Conservation (phyloP, 805 yeast species). For the Grigorovia transvaalensis region DNA sequence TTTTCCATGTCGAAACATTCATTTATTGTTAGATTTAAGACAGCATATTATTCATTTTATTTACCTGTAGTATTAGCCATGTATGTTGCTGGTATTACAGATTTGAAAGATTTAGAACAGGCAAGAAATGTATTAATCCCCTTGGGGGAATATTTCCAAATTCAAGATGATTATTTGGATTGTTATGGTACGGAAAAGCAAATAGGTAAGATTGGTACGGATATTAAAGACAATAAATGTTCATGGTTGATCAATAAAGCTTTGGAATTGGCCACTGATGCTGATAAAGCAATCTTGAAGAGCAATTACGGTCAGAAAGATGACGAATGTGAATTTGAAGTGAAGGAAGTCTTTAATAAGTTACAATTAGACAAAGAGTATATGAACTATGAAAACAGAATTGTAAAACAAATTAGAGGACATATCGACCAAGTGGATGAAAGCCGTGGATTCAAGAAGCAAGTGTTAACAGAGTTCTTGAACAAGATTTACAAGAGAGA, state of each 20-base stretch:
- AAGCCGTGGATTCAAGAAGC: slow-evolving; percentile 82
- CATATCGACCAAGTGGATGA: slow-evolving; percentile 74
- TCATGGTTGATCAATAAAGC: slow-evolving; percentile 97
- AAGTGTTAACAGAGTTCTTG: slow-evolving; percentile 76
- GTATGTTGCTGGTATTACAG: slow-evolving; percentile 75
- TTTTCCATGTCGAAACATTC: slow-evolving; percentile 86
- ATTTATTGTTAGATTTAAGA: slow-evolving; percentile 90
- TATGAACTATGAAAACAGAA: slow-evolving; percentile 70
- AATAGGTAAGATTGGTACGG: slow-evolving; percentile 98
- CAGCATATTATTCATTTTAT: slow-evolving; percentile 95
- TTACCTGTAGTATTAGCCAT: slow-evolving; percentile 95
- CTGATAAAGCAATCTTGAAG: slow-evolving; percentile 75
- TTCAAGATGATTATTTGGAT: slow-evolving; percentile 95
- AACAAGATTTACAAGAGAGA: slow-evolving; percentile 89
- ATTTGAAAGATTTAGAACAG: slow-evolving; percentile 71
- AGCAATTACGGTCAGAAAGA: slow-evolving; percentile 85
- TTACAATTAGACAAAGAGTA: slow-evolving; percentile 63
- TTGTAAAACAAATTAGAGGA: slow-evolving; percentile 51
- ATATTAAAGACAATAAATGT: slow-evolving; percentile 95
- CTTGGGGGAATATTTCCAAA: slow-evolving; percentile 96
- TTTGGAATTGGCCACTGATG: slow-evolving; percentile 53
- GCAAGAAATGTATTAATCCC: slow-evolving; percentile 83
- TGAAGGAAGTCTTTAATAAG: slow-evolving; percentile 60
- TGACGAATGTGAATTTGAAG: slow-evolving; percentile 50
- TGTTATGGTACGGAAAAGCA: slow-evolving; percentile 96